Base-by-base conservation (phyloP, 192 early-diverging fungal species). In the Podochytrium sp. region DNA sequence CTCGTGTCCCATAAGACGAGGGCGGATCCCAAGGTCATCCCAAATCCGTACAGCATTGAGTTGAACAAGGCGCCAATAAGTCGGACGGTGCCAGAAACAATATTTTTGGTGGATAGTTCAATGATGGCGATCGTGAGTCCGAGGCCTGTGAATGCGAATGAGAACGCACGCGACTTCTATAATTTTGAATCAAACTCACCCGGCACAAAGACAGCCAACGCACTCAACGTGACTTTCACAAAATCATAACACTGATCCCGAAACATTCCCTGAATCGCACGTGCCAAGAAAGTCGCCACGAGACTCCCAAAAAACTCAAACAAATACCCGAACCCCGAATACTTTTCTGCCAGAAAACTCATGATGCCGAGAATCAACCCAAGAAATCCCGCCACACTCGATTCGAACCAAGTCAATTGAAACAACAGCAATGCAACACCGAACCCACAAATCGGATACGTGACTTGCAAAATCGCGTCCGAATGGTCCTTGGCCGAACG, bases 41-140 rank as follows among this genome's bases (percentile, higher is more conserved):
- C 81, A 55, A 82, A 82, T 56, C 79, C 76, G 27, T 72, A 56
- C 65, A 93, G 86, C 62, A 93, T 85, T 41, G 92, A 90, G 32
- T 87, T 91, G 73, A 93, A 91, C 16, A 96, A 70, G 16, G 93
- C 89, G 73, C 91, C 88, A 34, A 95, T 82, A 51, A 95, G 81
- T 23, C 92, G 87, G 23, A 96, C 91, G 0, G 91, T 87, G 33
- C 95, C 95, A 4, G 90, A 89, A 47, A 96, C 88, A 75, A 96
- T 87, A 75, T 97, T 97, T 49, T 90, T 85, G n/a, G 95, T 92
- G 1, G 92, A 88, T 69, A 97, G 80, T 75, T 97, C 95, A 30
- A 94, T 93, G 57, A 97, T 90, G 25, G 91, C 80, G 52, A 90
- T 85, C 0, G 95, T 97, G 64, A 97, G 76, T 4, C 87, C 79